Evolutionary conservation across 2,329 filamentous ascomycete genomes (phyloP), one percentile per base, ranked within the genome.

Genomic region (Arachnomyces sp.): DNA sequence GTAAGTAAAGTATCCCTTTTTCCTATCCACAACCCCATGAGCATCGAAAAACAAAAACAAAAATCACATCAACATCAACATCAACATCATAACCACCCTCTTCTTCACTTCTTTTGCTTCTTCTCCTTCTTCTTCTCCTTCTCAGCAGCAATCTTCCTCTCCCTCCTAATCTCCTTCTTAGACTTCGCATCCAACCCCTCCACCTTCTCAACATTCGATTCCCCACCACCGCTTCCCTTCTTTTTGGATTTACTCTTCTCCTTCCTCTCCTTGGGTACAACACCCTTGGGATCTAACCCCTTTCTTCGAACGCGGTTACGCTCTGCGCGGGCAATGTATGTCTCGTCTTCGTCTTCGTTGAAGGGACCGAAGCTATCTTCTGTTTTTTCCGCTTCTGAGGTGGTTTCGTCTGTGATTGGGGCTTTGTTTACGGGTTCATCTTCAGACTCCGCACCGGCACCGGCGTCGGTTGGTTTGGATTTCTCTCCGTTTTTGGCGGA

Each of bases 271-370:
- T 61, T 63, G 39, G 60, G 59, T 41, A 63, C 63, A 17, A 74
- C 64, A 28, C 74, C 78, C 56, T 75, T 79, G 1, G 84, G 84
- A 60, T 89, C 79, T 39, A 89, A 63, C 44, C 84, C 84, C 57
- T 83, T 81, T 54, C 78, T 77, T 52, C 82, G 77, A 71, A 88
- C 75, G 44, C 79, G 76, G 54, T 82, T 86, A 49, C 77, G 75
- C 68, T 81, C 79, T n/a, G 79, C 82, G 52, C 78, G 77, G 54
- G 82, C 74, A 32, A 89, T 86, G 57, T 82, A 81, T 51, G 78
- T 72, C 51, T 72, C 63, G 55, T 90, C 85, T 57, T 81, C 81
- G 0, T 81, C 77, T 0, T 87, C 82, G 44, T 88, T 78, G 57
- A 84, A 90, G 1, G 75, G 81, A 37, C 79, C 82, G 58, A 89